Evolutionary conservation across 2,329 filamentous ascomycete genomes (phyloP), one percentile per base, ranked within the genome.

Genomic region (Domatiomyces globalis): DNA sequence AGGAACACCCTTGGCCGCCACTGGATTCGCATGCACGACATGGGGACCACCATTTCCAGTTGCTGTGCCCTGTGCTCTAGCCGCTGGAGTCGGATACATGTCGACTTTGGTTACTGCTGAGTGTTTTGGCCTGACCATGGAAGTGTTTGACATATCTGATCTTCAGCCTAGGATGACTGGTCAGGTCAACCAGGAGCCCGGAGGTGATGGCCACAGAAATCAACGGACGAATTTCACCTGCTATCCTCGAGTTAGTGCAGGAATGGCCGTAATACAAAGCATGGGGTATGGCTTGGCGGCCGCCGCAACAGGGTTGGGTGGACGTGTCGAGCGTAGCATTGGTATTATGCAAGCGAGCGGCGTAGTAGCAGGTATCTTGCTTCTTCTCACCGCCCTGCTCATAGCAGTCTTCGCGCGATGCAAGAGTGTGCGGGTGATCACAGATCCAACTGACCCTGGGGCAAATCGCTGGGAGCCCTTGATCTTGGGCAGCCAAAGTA

Each of bases 121-220:
- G 66, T 87, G 84, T 65, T 79, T 83, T 56, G 83, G 84, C 0
- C 69, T 89, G 29, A 76, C 88, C 63, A 88, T 89, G 84, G 84
- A 88, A 62, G 82, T 81, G 0, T 89, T 83, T 64, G 85, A 89
- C 63, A 85, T 81, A n/a, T 86, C 82, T 43, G 85, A 89, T 64
- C 71, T 89, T 3, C 83, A 85, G 58, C 80, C 83, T 1, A 81
- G 83, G 9, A 82, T 84, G 71, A 84, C 76, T 5, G 77, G 77
- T 27, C 71, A 72, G 15, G 72, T 72, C n/a, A 63, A 69, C 33
- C 72, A 76, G 46, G 45, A 29, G 12, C 19, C 19, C 5, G 44
- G 5, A 29, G 20, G 20, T 36, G 45, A 17, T 17, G 12, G 19
- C 5, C 17, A 17, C 12, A 22, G 20, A 12, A 18, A 33, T 2